Evolutionary conservation across 2,329 filamentous ascomycete genomes (phyloP), one percentile per base, ranked within the genome.

Genomic region (Fusarium sp.): DNA sequence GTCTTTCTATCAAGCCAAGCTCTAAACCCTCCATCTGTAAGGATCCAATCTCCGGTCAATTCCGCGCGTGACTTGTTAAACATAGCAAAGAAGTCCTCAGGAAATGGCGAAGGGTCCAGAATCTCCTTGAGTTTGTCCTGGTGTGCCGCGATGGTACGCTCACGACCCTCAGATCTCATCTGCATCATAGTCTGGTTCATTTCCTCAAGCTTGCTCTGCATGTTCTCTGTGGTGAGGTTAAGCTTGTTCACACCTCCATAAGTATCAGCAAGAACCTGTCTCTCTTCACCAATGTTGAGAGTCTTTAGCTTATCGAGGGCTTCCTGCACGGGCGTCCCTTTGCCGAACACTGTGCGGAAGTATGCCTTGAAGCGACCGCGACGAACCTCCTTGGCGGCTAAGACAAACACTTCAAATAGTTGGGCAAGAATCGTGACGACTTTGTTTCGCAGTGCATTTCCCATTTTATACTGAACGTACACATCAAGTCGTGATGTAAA

Each of bases 1-100:
- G 78, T 82, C 7, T 84, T 79, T 12, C 78, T 79, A 6, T 76
- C 65, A 0, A 85, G 38, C 85, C 86, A 87, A 1, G 78, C 71
- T 13, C 80, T 77, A 25, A 86, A 78, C 0, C 80, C 75, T 2
- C 80, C 76, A 63, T 87, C 85, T 3, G 79, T 61, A 5, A 83
- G 76, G 13, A 87, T 77, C 86, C 86, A 87, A 43, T 86, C 82
- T 30, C 86, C 85, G 0, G 86, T 87, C 0, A 81, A 82, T 3
- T 79, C 77, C 0, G 86, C 81, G 9, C 82, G 79, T 3, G 80
- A 80, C 61, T 82, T 83, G 28, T 80, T 82, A 49, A 86, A 85
- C 28, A 80, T 79, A 8, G 80, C 79, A 64, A 81, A 86, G 30
- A 79, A 81, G 62, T 87, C 85, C 23, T 84, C 80, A 0, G 85